Percentiles rank a stretch among this genome's conserved stretches.
Evolutionary conservation across 1,284 basidiomycete species (phyloP).

Genomic region (Boletus mariae): DNA sequence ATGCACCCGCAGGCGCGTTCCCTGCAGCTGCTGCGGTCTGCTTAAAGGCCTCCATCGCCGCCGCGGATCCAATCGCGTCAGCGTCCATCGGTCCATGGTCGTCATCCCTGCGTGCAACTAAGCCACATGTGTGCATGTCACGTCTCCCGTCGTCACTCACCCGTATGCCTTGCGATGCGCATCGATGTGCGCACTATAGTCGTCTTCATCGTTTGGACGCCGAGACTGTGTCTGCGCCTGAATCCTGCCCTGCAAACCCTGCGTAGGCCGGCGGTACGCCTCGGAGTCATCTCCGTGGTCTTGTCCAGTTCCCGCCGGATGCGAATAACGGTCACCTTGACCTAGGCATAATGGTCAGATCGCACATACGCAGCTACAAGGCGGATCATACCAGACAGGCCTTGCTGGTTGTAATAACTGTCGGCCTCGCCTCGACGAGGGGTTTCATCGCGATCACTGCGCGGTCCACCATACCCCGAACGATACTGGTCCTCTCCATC

Average conservation of each 20-base stretch:
- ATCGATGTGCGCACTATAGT: constrained; percentile 20
- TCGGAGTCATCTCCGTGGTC: constrained; percentile 19
- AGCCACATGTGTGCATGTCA: not conserved
- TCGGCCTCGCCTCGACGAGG: constrained; percentile 20
- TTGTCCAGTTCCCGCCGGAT: constrained; percentile 19
- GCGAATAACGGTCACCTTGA: constrained; percentile 21
- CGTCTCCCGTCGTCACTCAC: constrained; percentile 14
- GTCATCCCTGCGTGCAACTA: constrained; percentile 12
- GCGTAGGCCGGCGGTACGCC: constrained; percentile 21
- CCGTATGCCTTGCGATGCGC: constrained; percentile 33
- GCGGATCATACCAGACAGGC: constrained; percentile 7
- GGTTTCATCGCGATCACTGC: constrained; percentile 2
- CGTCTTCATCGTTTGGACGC: constrained; percentile 1
- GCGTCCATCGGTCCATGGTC: constrained; percentile 30
- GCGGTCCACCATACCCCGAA: constrained; percentile 11
- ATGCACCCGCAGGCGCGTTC: constrained; percentile 20
- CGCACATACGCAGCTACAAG: not conserved
- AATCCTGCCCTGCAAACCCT: constrained; percentile 22
- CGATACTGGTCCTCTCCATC: constrained; percentile 7
- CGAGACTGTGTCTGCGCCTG: constrained; percentile 12
- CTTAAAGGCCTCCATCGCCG: constrained; percentile 32
- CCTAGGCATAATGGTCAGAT: constrained; percentile 13
- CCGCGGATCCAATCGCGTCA: constrained; percentile 28
- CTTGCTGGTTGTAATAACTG: constrained; percentile 20
- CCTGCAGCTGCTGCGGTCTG: constrained; percentile 20